Conservation (phyloP, 2,329 filamentous ascomycete species). For the Botryotinia calthae region DNA sequence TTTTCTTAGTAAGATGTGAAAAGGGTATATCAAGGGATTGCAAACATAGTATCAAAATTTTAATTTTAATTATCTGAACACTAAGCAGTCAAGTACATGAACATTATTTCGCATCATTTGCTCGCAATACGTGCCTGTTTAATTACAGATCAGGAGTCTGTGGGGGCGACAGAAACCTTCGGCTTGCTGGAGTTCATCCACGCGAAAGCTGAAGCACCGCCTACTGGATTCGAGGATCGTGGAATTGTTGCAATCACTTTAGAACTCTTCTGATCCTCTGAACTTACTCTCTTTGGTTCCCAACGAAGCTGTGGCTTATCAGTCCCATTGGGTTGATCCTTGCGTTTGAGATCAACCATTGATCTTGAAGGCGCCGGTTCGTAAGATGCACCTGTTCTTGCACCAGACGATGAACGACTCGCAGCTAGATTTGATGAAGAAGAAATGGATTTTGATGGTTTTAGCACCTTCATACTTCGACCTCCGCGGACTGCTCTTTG, state of each 20-base stretch:
- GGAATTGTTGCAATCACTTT: slow-evolving; percentile 40
- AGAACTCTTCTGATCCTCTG: slow-evolving; percentile 38
- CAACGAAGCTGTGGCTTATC: slow-evolving; percentile 43
- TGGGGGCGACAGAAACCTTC: slow-evolving; percentile 26
- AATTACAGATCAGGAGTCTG: slow-evolving; percentile 16
- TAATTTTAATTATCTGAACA: background rate
- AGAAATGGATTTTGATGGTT: slow-evolving; percentile 67
- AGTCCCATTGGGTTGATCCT: slow-evolving; percentile 47
- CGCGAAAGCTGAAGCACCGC: slow-evolving; percentile 88
- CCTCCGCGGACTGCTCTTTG: slow-evolving; percentile 66
- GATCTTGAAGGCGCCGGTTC: slow-evolving; percentile 47
- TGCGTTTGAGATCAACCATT: slow-evolving; percentile 54
- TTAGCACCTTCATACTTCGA: slow-evolving; percentile 86
- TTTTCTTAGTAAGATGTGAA: slow-evolving; percentile 58
- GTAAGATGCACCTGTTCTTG: slow-evolving; percentile 51
- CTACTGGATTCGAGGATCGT: slow-evolving; percentile 75
- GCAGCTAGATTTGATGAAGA: slow-evolving; percentile 44
- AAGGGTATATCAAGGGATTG: background rate
- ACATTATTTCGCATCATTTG: background rate
- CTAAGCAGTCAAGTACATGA: background rate
- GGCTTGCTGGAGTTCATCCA: slow-evolving; percentile 67
- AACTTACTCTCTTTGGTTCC: slow-evolving; percentile 52
- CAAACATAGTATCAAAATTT: background rate
- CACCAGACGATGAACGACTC: slow-evolving; percentile 41
- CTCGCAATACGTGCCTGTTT: background rate